Conservation (phyloP, 176 grass and related monocot genomes). For the Bromus sterilis region DNA sequence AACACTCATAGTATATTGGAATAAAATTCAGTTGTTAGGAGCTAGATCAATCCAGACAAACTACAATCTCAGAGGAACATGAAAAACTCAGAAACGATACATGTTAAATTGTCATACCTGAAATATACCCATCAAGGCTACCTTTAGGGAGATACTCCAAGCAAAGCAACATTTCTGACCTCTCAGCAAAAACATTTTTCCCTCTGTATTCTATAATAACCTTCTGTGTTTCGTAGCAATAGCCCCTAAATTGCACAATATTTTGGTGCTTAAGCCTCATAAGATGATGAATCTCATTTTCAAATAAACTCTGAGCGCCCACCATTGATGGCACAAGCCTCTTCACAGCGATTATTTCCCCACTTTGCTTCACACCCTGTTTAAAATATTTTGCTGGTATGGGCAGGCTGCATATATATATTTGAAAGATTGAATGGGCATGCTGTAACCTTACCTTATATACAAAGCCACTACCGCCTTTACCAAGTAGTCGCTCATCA, state of each 20-base stretch:
- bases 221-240: not conserved
- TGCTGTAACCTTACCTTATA: not conserved
- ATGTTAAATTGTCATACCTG: not conserved
- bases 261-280: not conserved
- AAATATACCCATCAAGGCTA: slow-evolving; percentile 7
- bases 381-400: not conserved
- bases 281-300: slow-evolving; percentile 7
- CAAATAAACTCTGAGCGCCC: not conserved
- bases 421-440: not conserved
- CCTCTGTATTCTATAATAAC: not conserved
- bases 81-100: not conserved
- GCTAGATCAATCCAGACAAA: not conserved
- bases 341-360: not conserved
- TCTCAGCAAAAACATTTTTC: not conserved
- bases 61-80: not conserved
- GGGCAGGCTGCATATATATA: not conserved
- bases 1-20: not conserved
- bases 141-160: slow-evolving; percentile 22
- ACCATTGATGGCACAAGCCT: not conserved
- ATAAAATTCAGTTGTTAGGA: not conserved
- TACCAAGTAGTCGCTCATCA: not conserved
- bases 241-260: not conserved
- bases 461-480: not conserved
- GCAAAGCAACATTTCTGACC: not conserved
- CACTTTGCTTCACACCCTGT: not conserved